These are phyloP conservation scores for Malassezia sp. DNA, from an alignment of 1,284 basidiomycete genomes.

Conservation along the genomic window DNA sequence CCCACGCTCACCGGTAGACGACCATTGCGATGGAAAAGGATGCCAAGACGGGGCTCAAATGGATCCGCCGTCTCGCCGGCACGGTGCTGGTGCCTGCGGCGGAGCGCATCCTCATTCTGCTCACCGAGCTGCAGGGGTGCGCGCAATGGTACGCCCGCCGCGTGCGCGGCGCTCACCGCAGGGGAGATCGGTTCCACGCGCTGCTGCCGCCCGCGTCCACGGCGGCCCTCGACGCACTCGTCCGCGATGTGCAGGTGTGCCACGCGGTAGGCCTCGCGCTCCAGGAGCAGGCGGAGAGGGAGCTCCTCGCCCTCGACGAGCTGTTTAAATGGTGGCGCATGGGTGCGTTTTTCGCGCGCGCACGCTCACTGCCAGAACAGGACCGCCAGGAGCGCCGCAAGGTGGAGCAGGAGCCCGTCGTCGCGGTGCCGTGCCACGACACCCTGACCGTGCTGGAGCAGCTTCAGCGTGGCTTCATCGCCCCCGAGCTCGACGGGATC, in stretches of 20 bases:
- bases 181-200: background rate
- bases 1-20: background rate
- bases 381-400: constrained; percentile 15
- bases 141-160: background rate
- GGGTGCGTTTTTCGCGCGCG: constrained; percentile 4
- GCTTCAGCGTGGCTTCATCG: constrained; percentile 12
- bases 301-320: constrained; percentile 16
- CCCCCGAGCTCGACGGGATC: constrained; percentile 12
- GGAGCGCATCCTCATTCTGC: constrained; percentile 13
- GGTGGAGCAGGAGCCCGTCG: background rate
- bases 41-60: constrained; percentile 9
- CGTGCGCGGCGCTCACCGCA: background rate
- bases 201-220: background rate
- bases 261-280: constrained; percentile 3
- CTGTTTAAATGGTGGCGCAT: constrained; percentile 19
- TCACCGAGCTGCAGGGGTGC: constrained; percentile 9
- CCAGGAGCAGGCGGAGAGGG: constrained; percentile 11
- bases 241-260: constrained; percentile 5
- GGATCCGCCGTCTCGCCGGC: constrained; percentile 7
- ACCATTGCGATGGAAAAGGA: constrained; percentile 15
- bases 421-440: constrained; percentile 9
- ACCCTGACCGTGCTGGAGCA: constrained; percentile 16
- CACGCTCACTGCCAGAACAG: constrained; percentile 9
- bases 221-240: background rate
- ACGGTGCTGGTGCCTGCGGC: constrained; percentile 10